Evolutionary conservation across 2,329 filamentous ascomycete species (phyloP).

Genomic region (Monilinia vaccinii-corymbosi): DNA sequence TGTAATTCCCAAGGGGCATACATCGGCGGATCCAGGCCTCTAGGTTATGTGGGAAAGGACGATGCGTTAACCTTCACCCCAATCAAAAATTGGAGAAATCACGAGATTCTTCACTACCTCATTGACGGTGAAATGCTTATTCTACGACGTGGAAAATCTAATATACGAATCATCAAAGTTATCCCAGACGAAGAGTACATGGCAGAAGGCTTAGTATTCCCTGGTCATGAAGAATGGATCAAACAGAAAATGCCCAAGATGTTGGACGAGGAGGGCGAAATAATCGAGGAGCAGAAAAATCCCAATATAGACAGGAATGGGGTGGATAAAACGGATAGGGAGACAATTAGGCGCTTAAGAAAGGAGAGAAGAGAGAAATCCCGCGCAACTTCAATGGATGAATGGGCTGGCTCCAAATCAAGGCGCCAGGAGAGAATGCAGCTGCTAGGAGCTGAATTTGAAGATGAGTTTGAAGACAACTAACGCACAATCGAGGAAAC

Average conservation of each 20-base stretch:
- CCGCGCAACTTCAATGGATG: background rate
- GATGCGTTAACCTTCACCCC: constrained; percentile 51
- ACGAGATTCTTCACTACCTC: constrained; percentile 50
- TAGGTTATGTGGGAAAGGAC: constrained; percentile 33
- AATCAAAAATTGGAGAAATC: constrained; percentile 48
- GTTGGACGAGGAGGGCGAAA: background rate
- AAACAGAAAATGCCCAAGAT: background rate
- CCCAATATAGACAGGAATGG: background rate
- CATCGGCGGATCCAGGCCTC: constrained; percentile 45
- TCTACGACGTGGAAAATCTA: constrained; percentile 55
- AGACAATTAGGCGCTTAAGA: background rate
- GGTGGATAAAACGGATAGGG: background rate
- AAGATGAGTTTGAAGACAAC: too few relatives aligned
- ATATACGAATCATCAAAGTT: constrained; percentile 51
- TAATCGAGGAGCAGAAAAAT: background rate
- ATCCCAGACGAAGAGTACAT: constrained; percentile 41
- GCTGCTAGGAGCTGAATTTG: background rate
- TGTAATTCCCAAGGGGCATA: constrained; percentile 48
- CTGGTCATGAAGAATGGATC: background rate
- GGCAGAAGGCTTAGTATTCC: background rate
- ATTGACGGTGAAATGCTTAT: constrained; percentile 51
- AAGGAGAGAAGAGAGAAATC: background rate
- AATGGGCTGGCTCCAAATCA: background rate
- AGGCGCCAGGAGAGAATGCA: background rate
- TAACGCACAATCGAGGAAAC: background rate